Evolutionary conservation across 2,329 filamentous ascomycete genomes (phyloP), one percentile per base, ranked within the genome.

Genomic region (Colletotrichum euphorbiae): DNA sequence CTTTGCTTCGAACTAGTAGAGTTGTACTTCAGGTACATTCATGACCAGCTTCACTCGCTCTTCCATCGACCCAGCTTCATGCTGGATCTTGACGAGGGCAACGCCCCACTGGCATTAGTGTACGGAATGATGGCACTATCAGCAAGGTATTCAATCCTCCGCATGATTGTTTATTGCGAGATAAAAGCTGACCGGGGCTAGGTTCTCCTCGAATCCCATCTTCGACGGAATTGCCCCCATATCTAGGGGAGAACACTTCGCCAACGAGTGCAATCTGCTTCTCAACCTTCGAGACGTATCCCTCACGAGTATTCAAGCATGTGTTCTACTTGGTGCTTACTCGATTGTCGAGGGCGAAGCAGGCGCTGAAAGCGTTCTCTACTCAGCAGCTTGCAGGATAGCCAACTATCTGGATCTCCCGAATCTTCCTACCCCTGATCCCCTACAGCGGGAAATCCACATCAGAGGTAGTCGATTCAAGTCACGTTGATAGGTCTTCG

Each of bases 311-410:
- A 73, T 81, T 9, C 81, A 82, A 69, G 78, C 78, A 5, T 79
- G 78, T 46, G 75, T 83, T 5, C 70, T 83, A 6, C 70, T 82
- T 0, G 80, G 78, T 2, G 71, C 73, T 0, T 65, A 72, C 38
- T 77, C 77, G 3, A 75, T 77, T 46, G 77, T 75, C 4, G 77
- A 81, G 15, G 75, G 76, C 1, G 72, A 81, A 15, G 74, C 77
- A 6, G 74, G 73, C 1, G 72, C 78, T 0, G 81, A 82, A 58
- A 75, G 78, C 0, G 71, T 82, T 15, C 81, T 78, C 67, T 81
- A 81, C 54, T 73, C 75, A 11, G 70, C 79, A 12, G 79, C 79
- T 3, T 76, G 75, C 64, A 76, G 79, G 3, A 76, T 79, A 67
- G 77, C 79, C 6, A 72, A 78, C 42, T 70, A 78, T 6, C 69